These are phyloP conservation scores for Nemania sp. DNA, from an alignment of 2,329 filamentous ascomycete species.

Conservation along the genomic window DNA sequence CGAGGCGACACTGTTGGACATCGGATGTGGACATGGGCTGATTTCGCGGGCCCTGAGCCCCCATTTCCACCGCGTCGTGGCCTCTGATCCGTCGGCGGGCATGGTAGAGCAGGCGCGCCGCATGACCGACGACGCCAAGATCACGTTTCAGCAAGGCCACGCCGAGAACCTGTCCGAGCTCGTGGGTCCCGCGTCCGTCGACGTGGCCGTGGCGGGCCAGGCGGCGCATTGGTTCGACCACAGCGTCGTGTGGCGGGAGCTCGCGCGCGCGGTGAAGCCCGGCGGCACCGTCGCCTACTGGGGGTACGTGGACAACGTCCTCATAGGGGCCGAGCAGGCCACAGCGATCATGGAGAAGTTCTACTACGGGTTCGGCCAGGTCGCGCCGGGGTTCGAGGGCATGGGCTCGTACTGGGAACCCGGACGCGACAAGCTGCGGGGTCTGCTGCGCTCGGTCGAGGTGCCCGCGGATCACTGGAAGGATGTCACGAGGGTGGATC, in stretches of 20 bases:
- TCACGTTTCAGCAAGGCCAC: constrained; percentile 54
- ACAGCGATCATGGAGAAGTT: constrained; percentile 59
- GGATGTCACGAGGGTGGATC: constrained; percentile 57
- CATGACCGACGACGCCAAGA: constrained; percentile 48
- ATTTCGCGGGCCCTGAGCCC: constrained; percentile 58
- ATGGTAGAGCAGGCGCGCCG: constrained; percentile 59
- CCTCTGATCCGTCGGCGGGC: constrained; percentile 59
- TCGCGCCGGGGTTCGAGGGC: constrained; percentile 48
- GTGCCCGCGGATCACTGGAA: constrained; percentile 58
- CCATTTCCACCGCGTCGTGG: constrained; percentile 56
- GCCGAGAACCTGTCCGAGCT: constrained; percentile 59
- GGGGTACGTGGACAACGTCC: constrained; percentile 68
- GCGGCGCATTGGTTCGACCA: constrained; percentile 72
- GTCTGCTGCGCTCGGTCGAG: constrained; percentile 54
- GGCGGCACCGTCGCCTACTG: constrained; percentile 67
- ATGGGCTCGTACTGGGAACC: constrained; percentile 67
- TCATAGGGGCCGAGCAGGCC: constrained; percentile 57
- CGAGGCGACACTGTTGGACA: constrained; percentile 52
- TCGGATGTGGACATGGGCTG: constrained; percentile 67
- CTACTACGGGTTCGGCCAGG: constrained; percentile 56
- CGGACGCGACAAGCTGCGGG: constrained; percentile 58
- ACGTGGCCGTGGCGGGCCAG: constrained; percentile 58
- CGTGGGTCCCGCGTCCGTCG: constrained; percentile 53
- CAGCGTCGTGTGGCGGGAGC: constrained; percentile 56
- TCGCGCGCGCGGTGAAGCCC: constrained; percentile 56